Percentiles rank a stretch among this genome's conserved stretches.
phyloP scores from a whole-genome alignment of 768 basidiomycete genomes.

The Tricholoma sp. region DNA sequence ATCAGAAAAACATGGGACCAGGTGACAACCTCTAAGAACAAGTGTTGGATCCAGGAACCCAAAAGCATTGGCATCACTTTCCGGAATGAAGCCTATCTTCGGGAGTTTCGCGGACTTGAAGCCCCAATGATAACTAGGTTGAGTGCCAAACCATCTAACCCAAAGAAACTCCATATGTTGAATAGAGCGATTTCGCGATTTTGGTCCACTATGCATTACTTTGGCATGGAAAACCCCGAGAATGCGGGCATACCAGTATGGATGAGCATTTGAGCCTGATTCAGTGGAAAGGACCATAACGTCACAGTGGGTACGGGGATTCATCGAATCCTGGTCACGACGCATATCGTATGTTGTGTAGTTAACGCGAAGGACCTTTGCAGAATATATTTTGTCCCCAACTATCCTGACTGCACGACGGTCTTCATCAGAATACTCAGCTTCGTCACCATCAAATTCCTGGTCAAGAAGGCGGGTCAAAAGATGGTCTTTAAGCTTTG shows the following conservation, averaged over 20 bases:
- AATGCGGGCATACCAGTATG: slow-evolving; percentile 28
- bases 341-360: no score
- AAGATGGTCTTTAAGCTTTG: slow-evolving; percentile 18
- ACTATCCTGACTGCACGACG: slow-evolving; percentile 13
- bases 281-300: slow-evolving; percentile 26
- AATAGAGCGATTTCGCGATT: neutral
- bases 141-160: neutral
- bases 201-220: slow-evolving; percentile 6
- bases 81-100: neutral
- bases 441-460: slow-evolving; percentile 2
- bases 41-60: no score
- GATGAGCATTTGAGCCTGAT: slow-evolving; percentile 14
- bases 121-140: neutral
- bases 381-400: slow-evolving; percentile 14
- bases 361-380: slow-evolving; percentile 23
- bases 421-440: slow-evolving; percentile 4
- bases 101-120: neutral
- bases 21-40: no score
- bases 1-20: no score
- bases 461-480: no score
- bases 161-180: no score
- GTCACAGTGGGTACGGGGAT: slow-evolving; percentile 25
- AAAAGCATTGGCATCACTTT: no score
- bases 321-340: no score
- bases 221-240: slow-evolving; percentile 26